Evolutionary conservation across 768 basidiomycete species (phyloP).

Genomic region (Tricholoma saponaceum): DNA sequence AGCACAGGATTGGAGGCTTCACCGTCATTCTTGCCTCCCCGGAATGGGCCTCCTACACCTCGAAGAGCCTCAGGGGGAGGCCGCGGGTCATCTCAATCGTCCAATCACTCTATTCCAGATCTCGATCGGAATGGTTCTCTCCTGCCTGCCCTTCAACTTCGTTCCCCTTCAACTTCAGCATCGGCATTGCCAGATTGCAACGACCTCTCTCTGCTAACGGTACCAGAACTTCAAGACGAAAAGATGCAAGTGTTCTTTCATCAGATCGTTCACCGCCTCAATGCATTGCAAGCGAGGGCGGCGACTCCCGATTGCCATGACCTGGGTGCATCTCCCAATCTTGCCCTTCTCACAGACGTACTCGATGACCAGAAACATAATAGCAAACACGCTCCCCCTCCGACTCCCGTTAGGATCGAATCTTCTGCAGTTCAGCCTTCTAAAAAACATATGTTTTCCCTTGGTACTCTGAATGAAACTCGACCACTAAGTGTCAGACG

Average conservation of each 20-base stretch:
- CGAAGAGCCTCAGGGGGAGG: slow-evolving; percentile 42
- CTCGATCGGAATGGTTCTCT: background rate
- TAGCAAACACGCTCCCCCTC: slow-evolving; percentile 7
- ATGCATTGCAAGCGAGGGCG: slow-evolving; percentile 61
- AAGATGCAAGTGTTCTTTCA: slow-evolving; percentile 82
- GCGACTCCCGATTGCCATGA: slow-evolving; percentile 7
- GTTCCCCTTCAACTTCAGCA: slow-evolving; percentile 19
- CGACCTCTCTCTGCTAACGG: slow-evolving; percentile 43
- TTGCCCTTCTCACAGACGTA: slow-evolving; percentile 8
- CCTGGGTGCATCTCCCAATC: slow-evolving; percentile 13
- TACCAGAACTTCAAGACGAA: slow-evolving; percentile 71
- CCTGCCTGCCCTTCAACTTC: slow-evolving; percentile 12
- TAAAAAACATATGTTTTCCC: background rate
- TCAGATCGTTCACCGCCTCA: slow-evolving; percentile 79
- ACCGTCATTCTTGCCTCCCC: slow-evolving; percentile 42
- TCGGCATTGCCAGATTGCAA: slow-evolving; percentile 23
- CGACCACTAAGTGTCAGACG: slow-evolving; percentile 44
- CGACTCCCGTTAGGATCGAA: slow-evolving; percentile 10
- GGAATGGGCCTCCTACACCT: slow-evolving; percentile 60
- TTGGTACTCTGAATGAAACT: slow-evolving; percentile 22
- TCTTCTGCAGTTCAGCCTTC: background rate
- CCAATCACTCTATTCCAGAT: slow-evolving; percentile 14
- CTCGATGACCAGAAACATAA: slow-evolving; percentile 3
- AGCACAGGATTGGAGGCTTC: slow-evolving; percentile 22
- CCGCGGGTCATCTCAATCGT: slow-evolving; percentile 15